phyloP scores from a whole-genome alignment of 495 filamentous ascomycete genomes.

The Aspergillus taichungensis region DNA sequence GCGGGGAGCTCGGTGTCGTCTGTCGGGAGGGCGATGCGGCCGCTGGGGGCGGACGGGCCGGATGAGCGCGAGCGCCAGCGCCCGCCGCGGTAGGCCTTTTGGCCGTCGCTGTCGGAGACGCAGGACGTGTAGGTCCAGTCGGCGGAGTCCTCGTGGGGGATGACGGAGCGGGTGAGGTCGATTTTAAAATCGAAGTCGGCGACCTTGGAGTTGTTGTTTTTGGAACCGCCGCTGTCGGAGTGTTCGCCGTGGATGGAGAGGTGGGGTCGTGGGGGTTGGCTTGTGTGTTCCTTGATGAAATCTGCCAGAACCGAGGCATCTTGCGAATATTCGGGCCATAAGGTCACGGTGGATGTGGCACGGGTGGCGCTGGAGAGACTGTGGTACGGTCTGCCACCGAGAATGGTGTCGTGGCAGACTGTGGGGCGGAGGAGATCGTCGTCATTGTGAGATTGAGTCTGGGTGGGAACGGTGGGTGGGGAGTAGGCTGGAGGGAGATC shows the following conservation, averaged over 20 bases:
- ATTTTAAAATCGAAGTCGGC: constrained; percentile 33
- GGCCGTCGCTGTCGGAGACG: constrained; percentile 21
- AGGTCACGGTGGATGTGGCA: constrained; percentile 16
- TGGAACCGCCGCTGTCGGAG: constrained; percentile 12
- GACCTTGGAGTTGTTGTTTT: constrained; percentile 14
- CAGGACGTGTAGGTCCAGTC: constrained; percentile 10
- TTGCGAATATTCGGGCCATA: constrained; percentile 17
- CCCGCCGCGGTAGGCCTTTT: constrained; percentile 24
- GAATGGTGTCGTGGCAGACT: constrained; percentile 1
- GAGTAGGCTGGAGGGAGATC: too few relatives aligned
- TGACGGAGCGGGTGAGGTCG: constrained; percentile 27
- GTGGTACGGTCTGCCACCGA: constrained; percentile 1
- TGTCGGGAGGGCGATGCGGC: constrained; percentile 4
- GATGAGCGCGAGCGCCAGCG: constrained; percentile 10
- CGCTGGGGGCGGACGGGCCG: neutral
- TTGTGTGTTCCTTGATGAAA: constrained; percentile 22
- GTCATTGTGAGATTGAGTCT: neutral
- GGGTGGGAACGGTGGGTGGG: neutral
- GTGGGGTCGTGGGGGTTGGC: constrained; percentile 27
- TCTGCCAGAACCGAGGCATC: constrained; percentile 17
- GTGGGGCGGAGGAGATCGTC: constrained; percentile 1
- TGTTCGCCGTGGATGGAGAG: constrained; percentile 27
- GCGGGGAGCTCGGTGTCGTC: constrained; percentile 9
- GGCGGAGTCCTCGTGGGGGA: constrained; percentile 15
- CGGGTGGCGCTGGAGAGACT: constrained; percentile 4